These are phyloP conservation scores for Albizia julibrissin DNA, from an alignment of 306 rosid genomes.

Conservation along the genomic window DNA sequence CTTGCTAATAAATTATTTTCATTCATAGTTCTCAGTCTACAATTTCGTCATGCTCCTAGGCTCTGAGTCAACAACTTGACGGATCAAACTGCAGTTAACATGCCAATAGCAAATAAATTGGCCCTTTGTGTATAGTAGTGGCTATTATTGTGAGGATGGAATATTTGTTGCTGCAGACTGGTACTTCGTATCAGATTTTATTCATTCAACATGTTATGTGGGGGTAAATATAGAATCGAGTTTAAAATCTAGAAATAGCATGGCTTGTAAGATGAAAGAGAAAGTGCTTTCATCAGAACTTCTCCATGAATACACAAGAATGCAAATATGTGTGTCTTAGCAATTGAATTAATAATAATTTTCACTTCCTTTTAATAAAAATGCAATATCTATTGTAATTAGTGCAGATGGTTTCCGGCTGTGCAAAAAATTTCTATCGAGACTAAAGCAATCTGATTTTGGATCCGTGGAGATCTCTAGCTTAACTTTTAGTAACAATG, in stretches of 20 bases:
- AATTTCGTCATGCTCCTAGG: not conserved
- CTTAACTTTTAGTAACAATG: not conserved
- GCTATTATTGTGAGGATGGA: not conserved
- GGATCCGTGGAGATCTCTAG: not conserved
- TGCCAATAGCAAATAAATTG: not conserved
- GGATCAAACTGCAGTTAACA: not conserved
- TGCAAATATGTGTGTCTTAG: not conserved
- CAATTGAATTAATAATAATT: too few species aligned
- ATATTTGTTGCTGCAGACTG: not conserved
- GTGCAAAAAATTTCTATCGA: too few species aligned
- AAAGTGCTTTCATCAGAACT: not conserved
- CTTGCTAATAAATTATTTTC: conserved; percentile 18
- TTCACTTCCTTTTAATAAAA: not conserved
- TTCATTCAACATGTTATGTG: not conserved
- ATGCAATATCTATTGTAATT: not conserved
- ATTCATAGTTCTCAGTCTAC: conserved; percentile 1
- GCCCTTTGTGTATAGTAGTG: not conserved
- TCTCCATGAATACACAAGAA: too few species aligned
- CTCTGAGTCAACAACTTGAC: not conserved
- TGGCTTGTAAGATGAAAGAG: not conserved
- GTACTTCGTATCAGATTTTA: not conserved
- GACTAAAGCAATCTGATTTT: not conserved
- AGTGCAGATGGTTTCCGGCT: not conserved
- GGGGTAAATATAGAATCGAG: too few species aligned
- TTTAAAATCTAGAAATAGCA: not conserved